Evolutionary conservation across 371 early-diverging fungal species (phyloP), one percentile per base, ranked within the genome.

Genomic region (Capillidium heterosporum): DNA sequence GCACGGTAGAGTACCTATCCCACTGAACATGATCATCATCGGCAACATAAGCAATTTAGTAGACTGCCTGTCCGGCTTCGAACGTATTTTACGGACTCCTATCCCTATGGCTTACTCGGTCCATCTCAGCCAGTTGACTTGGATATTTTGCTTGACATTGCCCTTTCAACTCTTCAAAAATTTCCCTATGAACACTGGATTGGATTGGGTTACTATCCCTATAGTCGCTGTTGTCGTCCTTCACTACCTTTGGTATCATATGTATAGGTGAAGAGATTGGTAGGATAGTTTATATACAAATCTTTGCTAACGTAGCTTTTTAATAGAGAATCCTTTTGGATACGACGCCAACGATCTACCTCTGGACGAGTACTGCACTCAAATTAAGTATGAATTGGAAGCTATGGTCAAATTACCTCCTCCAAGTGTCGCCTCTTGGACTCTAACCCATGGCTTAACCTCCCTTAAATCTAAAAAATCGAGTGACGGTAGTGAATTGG

Each of bases 161-260:
- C 82, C 83, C 0, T 75, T 81, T 61, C 42, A 55, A 23, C 19
- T 44, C 17, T 15, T 44, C 19, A 44, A n/a, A n/a, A n/a, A n/a
- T n/a, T n/a, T n/a, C n/a, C n/a, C n/a, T n/a, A n/a, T n/a, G n/a
- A n/a, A n/a, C n/a, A n/a, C n/a, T n/a, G n/a, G n/a, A n/a, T n/a
- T n/a, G n/a, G n/a, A n/a, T n/a, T n/a, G n/a, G n/a, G n/a, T n/a
- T n/a, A 35, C 35, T 35, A 35, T 35, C 13, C 35, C 35, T 35
- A 13, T 35, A 4, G 13, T 35, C 7, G 35, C 44, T 15, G 60
- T 86, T 10, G 70, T 77, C 0, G 59, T 83, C 1, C n/a, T 86
- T 86, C 59, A 79, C 80, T 23, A 63, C 86, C 52, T 62, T 86
- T 15, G 88, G 88, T 54, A 77, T 86, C 48, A 69, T 81, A 57